Evolutionary conservation across 139 green algal genomes (phyloP), one percentile per base, ranked within the genome.

Genomic region (Chlorella vulgaris): DNA sequence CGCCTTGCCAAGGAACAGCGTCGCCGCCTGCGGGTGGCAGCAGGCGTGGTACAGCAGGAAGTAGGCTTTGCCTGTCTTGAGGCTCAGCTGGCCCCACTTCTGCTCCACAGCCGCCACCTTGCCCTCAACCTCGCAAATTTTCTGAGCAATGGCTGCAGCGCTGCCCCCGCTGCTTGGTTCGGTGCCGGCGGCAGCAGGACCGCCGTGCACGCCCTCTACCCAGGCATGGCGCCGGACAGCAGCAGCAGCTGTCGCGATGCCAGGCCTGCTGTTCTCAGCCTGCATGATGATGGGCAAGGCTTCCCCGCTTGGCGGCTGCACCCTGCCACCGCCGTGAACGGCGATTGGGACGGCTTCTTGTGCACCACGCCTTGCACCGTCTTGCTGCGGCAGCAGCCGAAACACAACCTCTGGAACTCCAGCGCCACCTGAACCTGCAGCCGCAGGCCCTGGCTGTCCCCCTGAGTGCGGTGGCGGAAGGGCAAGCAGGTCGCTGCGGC

Each of bases 31-130:
- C 3, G 42, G 61, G 29, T 86, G 81, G 13, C 61, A 28, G 69
- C 81, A 86, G 21, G 81, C 81, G 38, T 43, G 69, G 43, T 82
- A 28, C 70, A 86, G 62, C 73, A 86, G 77, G 26, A 78, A 61
- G 71, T 78, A 67, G 15, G 81, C 81, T 60, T 55, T 42, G 15
- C 58, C 81, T 0, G 81, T 74, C 65, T 81, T 62, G 4, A 77
- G 73, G 71, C 81, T 78, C 7, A 77, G 22, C 1, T 31, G 70
- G 2, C 81, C 81, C 61, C 62, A 83, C 58, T 69, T 81, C 26
- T 50, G 31, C 43, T 83, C 73, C 43, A 86, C 70, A n/a, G 31
- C 28, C 15, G 1, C 24, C 29, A 86, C 81, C 70, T 86, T 86
- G 42, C 24, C 53, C 76, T 83, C 61, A 13, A 81, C 35, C 70